These are phyloP conservation scores for Aspergillus nidulans DNA, from an alignment of 495 filamentous ascomycete genomes.

Conservation along the genomic window DNA sequence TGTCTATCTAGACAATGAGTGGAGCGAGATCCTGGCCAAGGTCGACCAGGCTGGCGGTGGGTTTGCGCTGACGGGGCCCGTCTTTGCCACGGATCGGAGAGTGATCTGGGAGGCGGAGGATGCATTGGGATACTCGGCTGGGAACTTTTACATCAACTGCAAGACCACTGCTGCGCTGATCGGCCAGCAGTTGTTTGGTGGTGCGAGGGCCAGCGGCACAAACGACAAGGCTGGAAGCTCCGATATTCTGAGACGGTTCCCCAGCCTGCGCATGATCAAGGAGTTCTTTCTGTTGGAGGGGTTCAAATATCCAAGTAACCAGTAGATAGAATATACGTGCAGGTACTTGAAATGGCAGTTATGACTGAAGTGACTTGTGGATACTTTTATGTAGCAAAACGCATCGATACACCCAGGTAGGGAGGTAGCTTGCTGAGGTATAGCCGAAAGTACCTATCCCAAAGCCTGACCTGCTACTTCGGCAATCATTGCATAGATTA, in stretches of 20 bases:
- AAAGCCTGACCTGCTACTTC: too few species aligned
- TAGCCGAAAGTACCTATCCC: too few species aligned
- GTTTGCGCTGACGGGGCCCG: slow-evolving; percentile 71
- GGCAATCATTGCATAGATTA: too few species aligned
- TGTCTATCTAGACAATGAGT: slow-evolving; percentile 65
- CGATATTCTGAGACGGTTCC: slow-evolving; percentile 62
- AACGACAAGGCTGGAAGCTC: slow-evolving; percentile 79
- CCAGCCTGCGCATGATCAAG: slow-evolving; percentile 71
- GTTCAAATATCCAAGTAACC: slow-evolving; percentile 70
- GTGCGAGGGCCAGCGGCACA: slow-evolving; percentile 69
- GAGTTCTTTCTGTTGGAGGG: slow-evolving; percentile 59
- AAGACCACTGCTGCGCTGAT: slow-evolving; percentile 80
- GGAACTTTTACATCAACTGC: slow-evolving; percentile 87
- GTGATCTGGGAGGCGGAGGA: slow-evolving; percentile 69
- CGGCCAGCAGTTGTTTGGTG: slow-evolving; percentile 79
- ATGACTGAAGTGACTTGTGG: too few species aligned
- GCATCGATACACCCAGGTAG: too few species aligned
- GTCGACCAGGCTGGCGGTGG: slow-evolving; percentile 56
- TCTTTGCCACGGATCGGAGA: slow-evolving; percentile 67
- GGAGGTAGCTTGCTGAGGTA: too few species aligned
- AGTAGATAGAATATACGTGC: slow-evolving; percentile 3
- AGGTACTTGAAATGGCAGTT: too few species aligned
- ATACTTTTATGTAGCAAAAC: too few species aligned
- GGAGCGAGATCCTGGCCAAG: slow-evolving; percentile 48
- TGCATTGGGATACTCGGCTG: slow-evolving; percentile 67